A percentile compares a stretch with the other conserved stretches of the same genome.
These are phyloP conservation scores for Agrocybe praecox DNA, from an alignment of 768 basidiomycete species.

Conservation along the genomic window DNA sequence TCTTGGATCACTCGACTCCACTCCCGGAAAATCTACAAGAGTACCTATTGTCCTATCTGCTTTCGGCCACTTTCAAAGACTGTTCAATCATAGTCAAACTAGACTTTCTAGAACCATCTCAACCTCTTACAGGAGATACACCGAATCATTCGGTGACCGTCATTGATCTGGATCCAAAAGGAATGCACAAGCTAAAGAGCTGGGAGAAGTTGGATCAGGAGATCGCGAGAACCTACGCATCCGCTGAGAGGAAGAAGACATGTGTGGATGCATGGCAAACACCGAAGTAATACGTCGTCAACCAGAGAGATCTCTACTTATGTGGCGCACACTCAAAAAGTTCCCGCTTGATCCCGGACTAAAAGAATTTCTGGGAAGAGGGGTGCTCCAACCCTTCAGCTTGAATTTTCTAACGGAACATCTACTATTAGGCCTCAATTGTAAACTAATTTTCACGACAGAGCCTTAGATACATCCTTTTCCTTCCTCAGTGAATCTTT, in stretches of 20 bases:
- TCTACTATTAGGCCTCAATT: too few species aligned
- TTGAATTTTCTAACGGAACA: not conserved
- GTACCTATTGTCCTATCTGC: conserved; percentile 73
- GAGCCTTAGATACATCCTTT: too few species aligned
- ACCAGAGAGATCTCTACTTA: not conserved
- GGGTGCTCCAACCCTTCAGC: too few species aligned
- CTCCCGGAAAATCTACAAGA: conserved; percentile 52
- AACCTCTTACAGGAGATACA: conserved; percentile 9
- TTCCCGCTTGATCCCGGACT: not conserved
- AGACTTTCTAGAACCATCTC: conserved; percentile 27
- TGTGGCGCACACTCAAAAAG: not conserved
- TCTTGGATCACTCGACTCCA: conserved; percentile 39
- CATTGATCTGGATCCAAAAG: conserved; percentile 89
- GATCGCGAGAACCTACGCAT: conserved; percentile 42
- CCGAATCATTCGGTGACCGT: conserved; percentile 50
- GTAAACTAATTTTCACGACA: too few species aligned
- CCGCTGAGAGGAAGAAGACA: conserved; percentile 21
- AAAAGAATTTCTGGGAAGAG: not conserved
- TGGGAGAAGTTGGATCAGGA: conserved; percentile 78
- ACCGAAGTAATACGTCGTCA: not conserved
- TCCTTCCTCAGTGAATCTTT: too few species aligned
- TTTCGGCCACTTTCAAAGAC: conserved; percentile 96
- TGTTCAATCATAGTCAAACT: conserved; percentile 65
- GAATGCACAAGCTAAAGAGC: conserved; percentile 56
- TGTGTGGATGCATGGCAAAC: conserved; percentile 34